Evolutionary conservation across 2,329 filamentous ascomycete species (phyloP), one percentile per base, ranked within the genome.

Genomic region (Lojkania enalia): DNA sequence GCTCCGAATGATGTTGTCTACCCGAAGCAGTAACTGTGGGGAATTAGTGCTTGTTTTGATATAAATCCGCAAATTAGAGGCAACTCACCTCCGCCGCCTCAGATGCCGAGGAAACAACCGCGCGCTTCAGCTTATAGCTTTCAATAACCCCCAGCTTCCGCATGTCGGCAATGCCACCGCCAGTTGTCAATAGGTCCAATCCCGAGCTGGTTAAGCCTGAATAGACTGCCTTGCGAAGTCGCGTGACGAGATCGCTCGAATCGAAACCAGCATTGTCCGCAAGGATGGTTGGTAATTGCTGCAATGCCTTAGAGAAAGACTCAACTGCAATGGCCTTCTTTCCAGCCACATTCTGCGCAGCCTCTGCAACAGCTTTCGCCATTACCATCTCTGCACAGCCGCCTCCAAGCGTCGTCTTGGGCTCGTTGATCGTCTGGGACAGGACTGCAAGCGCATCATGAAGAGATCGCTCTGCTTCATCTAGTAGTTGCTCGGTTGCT

Each of bases 301-400:
- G 85, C 48, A 99, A 80, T 20, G 94, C 94, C 46, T 86, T 80
- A 18, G 92, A 88, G 67, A 97, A 99, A 3, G 89, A 83, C 52
- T 91, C 86, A 15, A 97, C 92, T 2, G 94, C 94, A 63, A 96
- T 80, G 60, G 95, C 91, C 73, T 94, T 92, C 84, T 99, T 99
- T 70, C 94, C 94, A 58, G 94, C 90, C 5, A 96, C 88, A 62
- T 95, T 92, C 51, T 95, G 91, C 16, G 91, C 91, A 4, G 90
- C 90, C 49, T 87, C 88, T 67, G 96, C 92, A 16, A 99, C 94
- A 5, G 94, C 94, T 79, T 96, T 96, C 54, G 92, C 89, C 94
- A 99, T 99, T 58, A 95, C 77, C 92, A 97, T 97, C 81, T 99
- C 94, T 3, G 92, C 91, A 66, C 90, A 97, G 20, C 94, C 94